These are phyloP conservation scores for Penicillium sp. DNA, from an alignment of 2,329 filamentous ascomycete genomes.

Conservation along the genomic window DNA sequence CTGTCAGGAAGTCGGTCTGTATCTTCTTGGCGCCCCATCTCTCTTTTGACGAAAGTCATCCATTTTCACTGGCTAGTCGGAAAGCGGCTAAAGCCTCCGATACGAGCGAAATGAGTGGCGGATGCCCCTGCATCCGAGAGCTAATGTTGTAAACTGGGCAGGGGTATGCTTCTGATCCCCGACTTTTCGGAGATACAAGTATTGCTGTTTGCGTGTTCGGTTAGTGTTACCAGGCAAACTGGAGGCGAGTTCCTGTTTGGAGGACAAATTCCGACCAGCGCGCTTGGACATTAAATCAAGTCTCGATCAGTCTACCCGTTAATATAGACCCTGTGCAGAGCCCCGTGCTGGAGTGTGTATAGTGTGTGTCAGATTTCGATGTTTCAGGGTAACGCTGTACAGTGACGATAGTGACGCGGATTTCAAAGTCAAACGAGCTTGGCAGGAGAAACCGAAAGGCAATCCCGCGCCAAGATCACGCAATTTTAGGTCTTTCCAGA, in stretches of 20 bases:
- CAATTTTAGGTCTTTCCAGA: conserved; percentile 1
- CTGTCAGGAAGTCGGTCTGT: not conserved
- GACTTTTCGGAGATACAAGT: not conserved
- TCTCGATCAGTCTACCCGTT: too few relatives aligned
- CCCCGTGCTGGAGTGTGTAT: too few relatives aligned
- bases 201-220: too few relatives aligned
- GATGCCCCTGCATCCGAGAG: not conserved
- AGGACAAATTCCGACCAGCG: too few relatives aligned
- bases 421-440: not conserved
- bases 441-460: not conserved
- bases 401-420: not conserved
- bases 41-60: not conserved
- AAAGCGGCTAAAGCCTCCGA: not conserved
- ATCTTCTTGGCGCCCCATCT: conserved; percentile 6
- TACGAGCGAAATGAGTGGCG: not conserved
- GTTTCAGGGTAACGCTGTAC: not conserved
- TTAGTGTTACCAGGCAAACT: too few relatives aligned
- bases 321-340: too few relatives aligned
- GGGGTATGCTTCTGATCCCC: not conserved
- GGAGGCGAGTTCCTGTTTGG: too few relatives aligned
- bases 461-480: conserved; percentile 4
- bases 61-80: not conserved
- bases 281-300: too few relatives aligned
- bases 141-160: not conserved
- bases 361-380: not conserved